Percentiles rank a stretch among this genome's conserved stretches.
These are phyloP conservation scores for Calocybe cyanea DNA, from an alignment of 768 basidiomycete genomes.

Conservation along the genomic window DNA sequence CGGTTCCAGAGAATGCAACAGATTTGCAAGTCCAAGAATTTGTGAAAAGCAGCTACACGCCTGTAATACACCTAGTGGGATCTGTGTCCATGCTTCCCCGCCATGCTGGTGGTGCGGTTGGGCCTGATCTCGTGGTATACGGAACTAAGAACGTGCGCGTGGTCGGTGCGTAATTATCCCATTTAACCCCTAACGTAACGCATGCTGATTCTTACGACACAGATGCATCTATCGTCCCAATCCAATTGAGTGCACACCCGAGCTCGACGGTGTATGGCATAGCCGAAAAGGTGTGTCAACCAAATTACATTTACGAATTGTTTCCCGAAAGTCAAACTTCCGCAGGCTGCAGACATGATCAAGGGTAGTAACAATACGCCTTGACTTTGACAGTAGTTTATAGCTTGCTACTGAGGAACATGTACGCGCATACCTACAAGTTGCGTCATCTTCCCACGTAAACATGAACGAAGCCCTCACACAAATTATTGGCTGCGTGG, in stretches of 20 bases:
- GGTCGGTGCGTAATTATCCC: conserved; percentile 7
- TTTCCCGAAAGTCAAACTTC: not conserved
- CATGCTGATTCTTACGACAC: not conserved
- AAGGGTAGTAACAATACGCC: no score
- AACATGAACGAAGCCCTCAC: no score
- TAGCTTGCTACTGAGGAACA: no score
- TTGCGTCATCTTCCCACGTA: no score
- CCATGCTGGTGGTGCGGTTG: conserved; percentile 11
- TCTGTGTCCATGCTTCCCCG: conserved; percentile 15
- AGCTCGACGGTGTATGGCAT: conserved; percentile 12
- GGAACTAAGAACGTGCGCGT: conserved; percentile 13
- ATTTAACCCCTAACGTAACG: not conserved
- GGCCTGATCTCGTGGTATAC: conserved; percentile 13
- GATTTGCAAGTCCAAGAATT: conserved; percentile 7
- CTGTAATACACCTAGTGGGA: conserved; percentile 10
- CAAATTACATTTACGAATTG: not conserved
- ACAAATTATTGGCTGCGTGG: no score
- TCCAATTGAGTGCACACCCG: conserved; percentile 13
- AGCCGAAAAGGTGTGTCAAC: conserved; percentile 11
- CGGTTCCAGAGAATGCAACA: conserved; percentile 7
- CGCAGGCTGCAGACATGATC: conserved; percentile 13
- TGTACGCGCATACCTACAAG: no score
- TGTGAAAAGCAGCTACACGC: conserved; percentile 1
- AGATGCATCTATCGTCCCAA: conserved; percentile 14
- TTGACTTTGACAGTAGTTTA: no score